These are phyloP conservation scores for Exserohilum rostratum DNA, from an alignment of 2,329 filamentous ascomycete genomes.

Conservation along the genomic window DNA sequence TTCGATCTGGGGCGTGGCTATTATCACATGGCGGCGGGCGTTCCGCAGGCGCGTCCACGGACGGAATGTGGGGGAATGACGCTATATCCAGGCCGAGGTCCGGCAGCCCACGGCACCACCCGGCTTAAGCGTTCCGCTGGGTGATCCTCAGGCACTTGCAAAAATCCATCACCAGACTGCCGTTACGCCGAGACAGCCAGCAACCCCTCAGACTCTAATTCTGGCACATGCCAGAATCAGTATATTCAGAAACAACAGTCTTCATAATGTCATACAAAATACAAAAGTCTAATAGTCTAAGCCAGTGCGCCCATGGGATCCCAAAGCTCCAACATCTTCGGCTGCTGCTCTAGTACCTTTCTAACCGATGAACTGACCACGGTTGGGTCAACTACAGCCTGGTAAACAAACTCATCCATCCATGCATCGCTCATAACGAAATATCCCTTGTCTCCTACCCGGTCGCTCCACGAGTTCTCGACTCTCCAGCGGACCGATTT, in stretches of 20 bases:
- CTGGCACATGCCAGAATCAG: too few relatives aligned
- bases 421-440: conserved; percentile 84
- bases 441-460: conserved; percentile 76
- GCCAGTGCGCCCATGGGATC: conserved; percentile 80
- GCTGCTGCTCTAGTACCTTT: conserved; percentile 72
- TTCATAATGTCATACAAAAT: neutral
- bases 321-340: conserved; percentile 69
- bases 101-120: conserved; percentile 24
- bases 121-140: conserved; percentile 29
- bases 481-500: conserved; percentile 80
- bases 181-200: too few relatives aligned
- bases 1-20: conserved; percentile 27
- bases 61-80: conserved; percentile 34
- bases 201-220: too few relatives aligned
- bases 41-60: conserved; percentile 24
- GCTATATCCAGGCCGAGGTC: conserved; percentile 36
- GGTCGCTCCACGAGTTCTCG: conserved; percentile 82
- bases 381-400: conserved; percentile 79
- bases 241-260: too few relatives aligned
- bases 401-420: conserved; percentile 75
- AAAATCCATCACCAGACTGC: too few relatives aligned
- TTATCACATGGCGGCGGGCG: conserved; percentile 43
- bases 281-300: conserved; percentile 7
- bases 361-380: conserved; percentile 65
- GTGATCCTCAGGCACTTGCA: neutral